These are phyloP conservation scores for Coemansia reversa DNA, from an alignment of 192 early-diverging fungal genomes.

Conservation along the genomic window DNA sequence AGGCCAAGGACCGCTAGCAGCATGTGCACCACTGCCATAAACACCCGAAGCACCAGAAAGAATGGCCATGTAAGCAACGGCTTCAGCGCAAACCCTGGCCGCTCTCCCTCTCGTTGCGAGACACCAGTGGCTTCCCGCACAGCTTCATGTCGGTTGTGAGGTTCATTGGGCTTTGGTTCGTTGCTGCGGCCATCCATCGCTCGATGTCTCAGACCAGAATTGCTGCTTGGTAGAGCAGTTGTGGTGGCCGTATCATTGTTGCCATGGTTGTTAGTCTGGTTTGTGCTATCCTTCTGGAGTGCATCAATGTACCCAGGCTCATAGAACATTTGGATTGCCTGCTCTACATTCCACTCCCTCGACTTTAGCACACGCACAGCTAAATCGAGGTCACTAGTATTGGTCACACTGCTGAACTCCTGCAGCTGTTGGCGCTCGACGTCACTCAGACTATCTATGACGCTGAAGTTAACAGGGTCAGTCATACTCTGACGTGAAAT, in stretches of 20 bases:
- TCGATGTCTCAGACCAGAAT: constrained; percentile 9
- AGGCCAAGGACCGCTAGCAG: constrained; percentile 26
- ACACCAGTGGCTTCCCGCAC: too few relatives aligned
- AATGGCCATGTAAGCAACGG: constrained; percentile 47
- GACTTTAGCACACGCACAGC: constrained; percentile 27
- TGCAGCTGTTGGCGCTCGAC: constrained; percentile 24
- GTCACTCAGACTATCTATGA: constrained; percentile 29
- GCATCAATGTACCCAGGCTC: constrained; percentile 17
- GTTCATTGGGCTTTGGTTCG: constrained; percentile 1
- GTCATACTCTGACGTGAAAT: too few relatives aligned
- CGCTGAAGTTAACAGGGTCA: background rate
- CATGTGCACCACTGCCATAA: background rate
- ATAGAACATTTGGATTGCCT: constrained; percentile 37
- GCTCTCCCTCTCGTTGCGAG: background rate
- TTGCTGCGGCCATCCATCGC: constrained; percentile 1
- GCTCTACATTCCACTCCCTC: constrained; percentile 29
- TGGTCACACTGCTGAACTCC: constrained; percentile 36
- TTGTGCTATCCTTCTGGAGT: background rate
- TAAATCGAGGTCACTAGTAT: constrained; percentile 16
- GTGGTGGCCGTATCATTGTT: background rate
- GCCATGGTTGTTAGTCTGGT: background rate
- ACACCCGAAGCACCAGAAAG: constrained; percentile 12
- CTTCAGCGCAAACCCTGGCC: constrained; percentile 22
- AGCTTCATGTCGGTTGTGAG: too few relatives aligned
- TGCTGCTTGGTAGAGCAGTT: background rate